These are phyloP conservation scores for Mucor indicus DNA, from an alignment of 371 early-diverging fungal genomes.

Conservation along the genomic window DNA sequence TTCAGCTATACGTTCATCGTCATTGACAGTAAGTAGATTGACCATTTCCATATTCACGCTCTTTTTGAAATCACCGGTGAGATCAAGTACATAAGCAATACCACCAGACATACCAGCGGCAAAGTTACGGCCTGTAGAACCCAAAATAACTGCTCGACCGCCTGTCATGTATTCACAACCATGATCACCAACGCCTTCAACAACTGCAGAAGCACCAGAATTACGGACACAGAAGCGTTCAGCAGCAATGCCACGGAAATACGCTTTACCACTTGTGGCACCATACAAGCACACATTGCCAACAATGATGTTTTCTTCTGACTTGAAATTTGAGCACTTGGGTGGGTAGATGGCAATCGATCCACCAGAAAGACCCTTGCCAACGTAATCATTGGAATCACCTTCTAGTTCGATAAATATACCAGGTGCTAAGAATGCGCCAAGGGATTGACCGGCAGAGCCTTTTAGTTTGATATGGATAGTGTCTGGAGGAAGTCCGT, in stretches of 20 bases:
- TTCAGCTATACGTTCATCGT: conserved; percentile 70
- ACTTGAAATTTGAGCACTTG: conserved; percentile 67
- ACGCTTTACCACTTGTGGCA: conserved; percentile 91
- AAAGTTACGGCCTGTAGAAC: conserved; percentile 88
- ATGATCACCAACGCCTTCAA: conserved; percentile 97
- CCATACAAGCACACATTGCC: conserved; percentile 98
- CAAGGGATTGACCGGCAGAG: conserved; percentile 95
- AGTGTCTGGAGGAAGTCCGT: conserved; percentile 81
- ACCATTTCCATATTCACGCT: conserved; percentile 91
- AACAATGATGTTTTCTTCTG: conserved; percentile 87
- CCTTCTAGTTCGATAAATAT: conserved; percentile 92
- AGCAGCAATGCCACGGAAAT: conserved; percentile 93
- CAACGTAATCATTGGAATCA: conserved; percentile 97
- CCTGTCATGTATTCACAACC: conserved; percentile 99
- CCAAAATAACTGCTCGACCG: conserved; percentile 83
- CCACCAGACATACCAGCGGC: conserved; percentile 97
- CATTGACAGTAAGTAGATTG: conserved; percentile 75
- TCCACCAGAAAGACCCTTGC: conserved; percentile 96
- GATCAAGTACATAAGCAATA: conserved; percentile 83
- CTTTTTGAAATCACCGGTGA: conserved; percentile 49
- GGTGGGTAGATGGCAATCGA: conserved; percentile 87
- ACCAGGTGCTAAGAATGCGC: conserved; percentile 91
- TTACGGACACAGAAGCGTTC: conserved; percentile 98
- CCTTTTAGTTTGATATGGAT: conserved; percentile 83
- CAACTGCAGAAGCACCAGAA: conserved; percentile 94